Evolutionary conservation across 495 filamentous ascomycete species (phyloP), one percentile per base, ranked within the genome.

Genomic region (Trichoderma virens): DNA sequence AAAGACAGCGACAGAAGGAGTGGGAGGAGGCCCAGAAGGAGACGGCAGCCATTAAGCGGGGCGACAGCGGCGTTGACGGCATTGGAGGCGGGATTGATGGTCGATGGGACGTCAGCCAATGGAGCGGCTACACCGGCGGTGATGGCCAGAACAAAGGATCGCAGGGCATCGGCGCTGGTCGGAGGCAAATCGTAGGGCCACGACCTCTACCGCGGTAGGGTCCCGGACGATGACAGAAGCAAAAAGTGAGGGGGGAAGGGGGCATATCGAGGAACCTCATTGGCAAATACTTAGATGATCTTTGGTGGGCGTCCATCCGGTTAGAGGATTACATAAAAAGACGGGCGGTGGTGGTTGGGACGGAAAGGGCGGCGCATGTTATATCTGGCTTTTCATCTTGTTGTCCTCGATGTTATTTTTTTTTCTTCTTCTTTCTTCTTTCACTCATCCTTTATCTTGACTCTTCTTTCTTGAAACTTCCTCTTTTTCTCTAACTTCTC

Each of bases 1-100:
- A 98, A 76, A 84, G 95, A 13, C 90, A 96, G 73, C 83, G 93
- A 43, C 94, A 98, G 76, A 81, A 84, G 61, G 94, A 98, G 69
- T 98, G 94, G 94, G 94, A 98, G 69, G 89, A 93, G 63, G 82
- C 83, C n/a, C 94, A 97, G 75, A 83, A 88, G 64, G 87, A 87
- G 67, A 88, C 85, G 2, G 79, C 83, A 60, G 79, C 80, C 54
- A 86, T 83, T 6, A 80, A 80, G 0, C 75, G 78, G 13, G 66
- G 72, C 11, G 80, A 80, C 23, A 67, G 82, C 66, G 68, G 80
- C 65, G 70, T 87, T 68, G 73, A 83, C 67, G 69, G 85, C 6
- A 81, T 82, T 31, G 83, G 70, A 68, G 86, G 66, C 69, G 87
- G 71, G 54, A 78, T 85, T 11, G 83, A 79, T 18, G 85, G 86